Evolutionary conservation across 768 basidiomycete genomes (phyloP), one percentile per base, ranked within the genome.

Genomic region (Plicaturopsis crispa): DNA sequence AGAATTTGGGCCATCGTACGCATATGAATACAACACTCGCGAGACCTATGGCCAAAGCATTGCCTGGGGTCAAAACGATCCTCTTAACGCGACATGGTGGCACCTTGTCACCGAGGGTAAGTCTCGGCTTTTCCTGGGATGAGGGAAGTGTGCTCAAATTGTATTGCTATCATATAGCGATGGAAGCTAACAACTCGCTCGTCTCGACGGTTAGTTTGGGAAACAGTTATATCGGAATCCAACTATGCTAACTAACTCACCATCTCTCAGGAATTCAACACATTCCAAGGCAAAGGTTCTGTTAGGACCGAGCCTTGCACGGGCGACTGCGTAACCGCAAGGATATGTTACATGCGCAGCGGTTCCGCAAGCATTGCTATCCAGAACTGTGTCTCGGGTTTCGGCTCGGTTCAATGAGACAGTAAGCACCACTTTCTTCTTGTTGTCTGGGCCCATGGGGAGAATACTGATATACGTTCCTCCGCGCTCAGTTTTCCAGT

Each of bases 81-180:
- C 84, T 1, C 57, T 88, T 44, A 87, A 87, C 43, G 81, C 81
- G 5, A 86, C 85, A 7, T 87, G 80, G 78, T 87, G 84, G 84
- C 84, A 86, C 48, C 71, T 57, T 33, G 80, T 87, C 30, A 86
- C 84, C 7, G 82, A 85, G 59, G 70, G 81, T 78, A 40, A 45
- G 68, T 60, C 4, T 11, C 14, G 23, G 42, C 19, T n/a, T n/a
- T n/a, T n/a, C n/a, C n/a, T n/a, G 10, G 32, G 24, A 24, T 26
- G 17, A 35, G 39, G 20, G 17, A 22, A 31, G 10, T 13, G n/a
- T 19, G n/a, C 36, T 40, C 21, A 45, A 16, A 14, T 4, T 11
- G 2, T 21, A 39, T n/a, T n/a, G n/a, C n/a, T n/a, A 17, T 24
- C 20, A 38, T n/a, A n/a, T 41, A 78, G 79, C 72, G 31, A 80